phyloP scores from a whole-genome alignment of 169 alveolate genomes.

The Miamiensis avidus region DNA sequence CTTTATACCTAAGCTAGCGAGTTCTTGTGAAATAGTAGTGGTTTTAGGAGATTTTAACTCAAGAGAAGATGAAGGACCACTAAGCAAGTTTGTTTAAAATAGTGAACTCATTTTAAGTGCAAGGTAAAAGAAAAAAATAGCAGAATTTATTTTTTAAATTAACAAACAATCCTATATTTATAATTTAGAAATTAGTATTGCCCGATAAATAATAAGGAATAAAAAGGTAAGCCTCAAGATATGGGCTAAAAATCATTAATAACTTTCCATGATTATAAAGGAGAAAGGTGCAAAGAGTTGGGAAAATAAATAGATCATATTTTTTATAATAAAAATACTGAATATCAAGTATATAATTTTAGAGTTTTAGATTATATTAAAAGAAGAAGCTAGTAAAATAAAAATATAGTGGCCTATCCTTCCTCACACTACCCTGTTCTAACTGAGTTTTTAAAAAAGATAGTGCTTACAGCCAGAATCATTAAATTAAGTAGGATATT shows the following conservation, averaged over 20 bases:
- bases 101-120: background rate
- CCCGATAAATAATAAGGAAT: background rate
- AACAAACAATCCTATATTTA: too few relatives aligned
- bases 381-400: background rate
- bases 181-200: background rate
- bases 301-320: background rate
- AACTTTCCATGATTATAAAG: background rate
- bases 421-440: background rate
- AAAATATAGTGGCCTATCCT: background rate
- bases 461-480: too few relatives aligned
- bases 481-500: background rate
- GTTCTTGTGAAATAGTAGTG: background rate
- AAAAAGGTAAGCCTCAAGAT: background rate
- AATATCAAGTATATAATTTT: too few relatives aligned
- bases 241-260: too few relatives aligned
- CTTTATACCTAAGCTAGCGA: background rate
- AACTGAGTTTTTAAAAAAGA: background rate
- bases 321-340: too few relatives aligned
- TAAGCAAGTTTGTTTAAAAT: too few relatives aligned
- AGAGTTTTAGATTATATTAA: background rate
- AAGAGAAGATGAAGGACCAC: background rate
- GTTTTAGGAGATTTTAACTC: background rate
- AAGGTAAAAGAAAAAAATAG: background rate
- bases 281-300: background rate
- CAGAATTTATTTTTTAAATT: too few relatives aligned